Percentiles rank a stretch among this genome's conserved stretches.
These are phyloP conservation scores for Pythium dissotocum DNA, from an alignment of 352 stramenopile genomes.

Conservation along the genomic window DNA sequence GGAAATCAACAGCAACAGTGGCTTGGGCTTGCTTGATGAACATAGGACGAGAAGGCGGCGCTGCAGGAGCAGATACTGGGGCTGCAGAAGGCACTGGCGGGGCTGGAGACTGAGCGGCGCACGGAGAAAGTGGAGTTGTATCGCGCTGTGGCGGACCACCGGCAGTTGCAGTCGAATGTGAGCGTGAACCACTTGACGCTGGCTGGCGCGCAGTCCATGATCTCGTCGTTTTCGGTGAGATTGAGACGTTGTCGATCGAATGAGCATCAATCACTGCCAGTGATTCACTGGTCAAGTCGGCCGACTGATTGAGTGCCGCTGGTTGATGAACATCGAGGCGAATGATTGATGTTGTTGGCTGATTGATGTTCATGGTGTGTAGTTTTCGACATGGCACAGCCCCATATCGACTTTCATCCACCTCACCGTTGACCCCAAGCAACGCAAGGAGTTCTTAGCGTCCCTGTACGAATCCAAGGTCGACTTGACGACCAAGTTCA, in stretches of 20 bases:
- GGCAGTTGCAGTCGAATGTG: slow-evolving; percentile 10
- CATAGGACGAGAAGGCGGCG: slow-evolving; percentile 23
- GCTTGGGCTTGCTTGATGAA: neutral
- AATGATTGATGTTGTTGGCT: no score
- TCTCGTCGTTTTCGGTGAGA: slow-evolving; percentile 19
- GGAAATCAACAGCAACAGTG: neutral
- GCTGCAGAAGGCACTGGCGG: slow-evolving; percentile 8
- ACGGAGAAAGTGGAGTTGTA: slow-evolving; percentile 21
- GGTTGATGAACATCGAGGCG: no score
- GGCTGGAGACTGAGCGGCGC: slow-evolving; percentile 6
- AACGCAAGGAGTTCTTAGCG: slow-evolving; percentile 3
- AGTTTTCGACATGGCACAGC: slow-evolving; percentile 12
- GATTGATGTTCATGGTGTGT: neutral
- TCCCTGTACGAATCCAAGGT: slow-evolving; percentile 12
- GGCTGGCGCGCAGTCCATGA: slow-evolving; percentile 26
- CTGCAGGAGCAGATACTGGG: slow-evolving; percentile 16
- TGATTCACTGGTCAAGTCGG: no score
- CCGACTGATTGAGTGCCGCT: no score
- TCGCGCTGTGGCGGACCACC: slow-evolving; percentile 1
- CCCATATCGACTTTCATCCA: slow-evolving; percentile 20
- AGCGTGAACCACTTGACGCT: slow-evolving; percentile 16
- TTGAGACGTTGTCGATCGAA: no score
- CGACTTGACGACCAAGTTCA: slow-evolving; percentile 12
- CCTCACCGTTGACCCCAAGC: neutral
- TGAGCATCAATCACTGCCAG: no score